Evolutionary conservation across 2,329 filamentous ascomycete genomes (phyloP).

Genomic region (Aspergillus fumigatiaffinis): DNA sequence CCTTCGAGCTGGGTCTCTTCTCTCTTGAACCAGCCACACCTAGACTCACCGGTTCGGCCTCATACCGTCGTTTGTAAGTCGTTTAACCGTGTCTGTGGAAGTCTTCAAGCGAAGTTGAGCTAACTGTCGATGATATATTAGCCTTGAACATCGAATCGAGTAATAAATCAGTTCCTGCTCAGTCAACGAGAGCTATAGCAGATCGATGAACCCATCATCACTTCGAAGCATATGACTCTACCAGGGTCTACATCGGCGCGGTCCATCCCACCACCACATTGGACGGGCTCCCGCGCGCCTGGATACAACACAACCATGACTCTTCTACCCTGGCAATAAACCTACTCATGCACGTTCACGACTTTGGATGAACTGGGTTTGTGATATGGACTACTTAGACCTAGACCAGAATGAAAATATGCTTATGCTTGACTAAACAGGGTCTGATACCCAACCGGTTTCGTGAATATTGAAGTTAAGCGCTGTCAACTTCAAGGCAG

Average conservation of each 20-base stretch:
- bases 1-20: not conserved
- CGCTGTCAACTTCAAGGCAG: not conserved
- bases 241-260: not conserved
- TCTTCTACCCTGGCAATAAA: not conserved
- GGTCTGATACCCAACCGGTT: not conserved
- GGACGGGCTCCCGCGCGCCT: not conserved
- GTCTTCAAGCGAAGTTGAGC: not conserved
- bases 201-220: not conserved
- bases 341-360: not conserved
- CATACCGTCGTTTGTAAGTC: not conserved
- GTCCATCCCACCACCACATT: not conserved
- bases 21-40: not conserved
- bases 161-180: too few relatives aligned
- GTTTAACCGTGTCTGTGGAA: not conserved
- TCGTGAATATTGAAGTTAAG: not conserved
- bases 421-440: too few relatives aligned
- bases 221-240: not conserved
- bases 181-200: not conserved
- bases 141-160: not conserved
- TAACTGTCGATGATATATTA: not conserved
- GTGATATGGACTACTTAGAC: not conserved
- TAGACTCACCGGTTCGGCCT: not conserved
- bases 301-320: not conserved
- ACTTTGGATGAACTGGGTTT: not conserved
- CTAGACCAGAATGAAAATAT: too few relatives aligned